Conservation (phyloP, 805 yeast genomes). For the Hanseniaspora pseudoguilliermondii region DNA sequence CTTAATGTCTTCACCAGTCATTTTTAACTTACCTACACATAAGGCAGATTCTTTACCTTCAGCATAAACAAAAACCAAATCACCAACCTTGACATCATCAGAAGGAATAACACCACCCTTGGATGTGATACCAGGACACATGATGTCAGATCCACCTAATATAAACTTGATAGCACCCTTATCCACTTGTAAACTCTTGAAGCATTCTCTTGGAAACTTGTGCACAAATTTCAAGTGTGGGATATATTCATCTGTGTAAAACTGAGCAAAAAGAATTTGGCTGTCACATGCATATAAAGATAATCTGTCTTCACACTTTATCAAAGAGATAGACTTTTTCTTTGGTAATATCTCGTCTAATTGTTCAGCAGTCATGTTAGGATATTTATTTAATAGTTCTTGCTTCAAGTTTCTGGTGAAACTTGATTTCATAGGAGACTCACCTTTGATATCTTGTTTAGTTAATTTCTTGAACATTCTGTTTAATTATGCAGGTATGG, state of each 20-base stretch:
- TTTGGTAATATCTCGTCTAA: constrained; percentile 80
- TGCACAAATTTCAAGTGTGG: constrained; percentile 70
- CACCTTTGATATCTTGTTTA: constrained; percentile 76
- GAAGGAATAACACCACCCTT: constrained; percentile 76
- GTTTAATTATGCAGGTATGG: not conserved
- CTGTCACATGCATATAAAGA: constrained; percentile 62
- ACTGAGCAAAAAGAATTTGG: constrained; percentile 66
- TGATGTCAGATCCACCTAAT: constrained; percentile 87
- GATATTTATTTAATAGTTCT: constrained; percentile 61
- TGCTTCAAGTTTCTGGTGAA: constrained; percentile 81
- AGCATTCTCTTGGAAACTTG: constrained; percentile 57
- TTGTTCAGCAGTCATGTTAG: constrained; percentile 48
- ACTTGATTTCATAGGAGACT: constrained; percentile 84
- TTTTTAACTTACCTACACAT: constrained; percentile 75
- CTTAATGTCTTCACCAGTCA: constrained; percentile 85
- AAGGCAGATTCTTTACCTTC: constrained; percentile 86
- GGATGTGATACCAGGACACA: constrained; percentile 91
- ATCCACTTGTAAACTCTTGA: constrained; percentile 82
- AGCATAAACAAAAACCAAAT: constrained; percentile 73
- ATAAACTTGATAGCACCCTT: constrained; percentile 94
- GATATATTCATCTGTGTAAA: constrained; percentile 54
- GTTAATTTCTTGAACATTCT: constrained; percentile 38
- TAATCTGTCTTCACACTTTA: constrained; percentile 83
- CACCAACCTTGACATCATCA: constrained; percentile 39
- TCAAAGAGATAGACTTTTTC: constrained; percentile 63